Evolutionary conservation across 306 rosid species (phyloP), one percentile per base, ranked within the genome.

Genomic region (Aeschynomene evenia): DNA sequence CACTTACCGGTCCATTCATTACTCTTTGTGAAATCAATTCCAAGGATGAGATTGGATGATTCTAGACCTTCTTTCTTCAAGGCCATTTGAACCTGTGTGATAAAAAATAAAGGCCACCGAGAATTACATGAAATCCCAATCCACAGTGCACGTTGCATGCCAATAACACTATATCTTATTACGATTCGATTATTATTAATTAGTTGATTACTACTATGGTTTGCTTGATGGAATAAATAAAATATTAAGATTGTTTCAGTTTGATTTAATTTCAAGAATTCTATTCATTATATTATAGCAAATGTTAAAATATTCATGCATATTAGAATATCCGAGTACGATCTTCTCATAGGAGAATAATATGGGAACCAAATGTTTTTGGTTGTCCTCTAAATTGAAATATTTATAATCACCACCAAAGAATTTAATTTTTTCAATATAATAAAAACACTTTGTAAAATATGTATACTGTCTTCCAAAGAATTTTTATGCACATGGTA

Each of bases 1-100:
- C 6, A 40, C 81, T 31, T 51, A 90, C 97, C 98, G 75, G 96
- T 85, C 97, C 97, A 90, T 66, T 93, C 98, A 76, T 93, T 93
- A 84, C 98, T 90, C 76, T 90, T 93, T 3, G 97, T 93, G 73
- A 93, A 93, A 80, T 93, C 97, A 66, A 93, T 79, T 76, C 97
- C 97, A 21, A 93, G 80, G 51, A 93, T 86, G 65, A 93, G 97
- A 83, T 93, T 93, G 51, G 96, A 90, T 48, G 97, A 90, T 65
- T 93, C 98, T 34, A 93, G 74, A 28, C 98, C 98, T 84, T 75
- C 98, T 29, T 56, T 84, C 76, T 91, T 85, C 69, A 93, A 70
- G 29, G 96, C 87, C 0, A 20, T 70, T 14, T 88, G 85, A 34
- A 93, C 97, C 97, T 93, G 85, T 21, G n/a, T n/a, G n/a, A 19